Conservation (phyloP, 176 grass and related monocot species). For the Triticum urartu region DNA sequence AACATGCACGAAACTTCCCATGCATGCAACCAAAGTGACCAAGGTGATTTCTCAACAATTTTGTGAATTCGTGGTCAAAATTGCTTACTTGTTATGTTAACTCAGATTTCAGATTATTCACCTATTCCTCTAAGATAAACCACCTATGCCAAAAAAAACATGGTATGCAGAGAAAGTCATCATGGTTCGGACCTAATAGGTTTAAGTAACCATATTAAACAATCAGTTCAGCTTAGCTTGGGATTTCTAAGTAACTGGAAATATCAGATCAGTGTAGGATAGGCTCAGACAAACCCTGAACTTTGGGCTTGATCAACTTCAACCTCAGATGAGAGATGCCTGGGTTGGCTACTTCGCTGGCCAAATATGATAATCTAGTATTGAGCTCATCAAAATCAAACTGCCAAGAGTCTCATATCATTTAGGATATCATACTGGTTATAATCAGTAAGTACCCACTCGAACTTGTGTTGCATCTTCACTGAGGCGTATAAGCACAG, state of each 20-base stretch:
- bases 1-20: not conserved
- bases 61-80: no score
- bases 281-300: not conserved
- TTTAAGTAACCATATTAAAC: not conserved
- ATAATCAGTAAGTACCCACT: not conserved
- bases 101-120: not conserved
- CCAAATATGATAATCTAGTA: no score
- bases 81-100: no score
- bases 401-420: not conserved
- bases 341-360: not conserved
- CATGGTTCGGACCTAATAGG: not conserved
- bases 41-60: no score
- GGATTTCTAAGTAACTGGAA: not conserved
- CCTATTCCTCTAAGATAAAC: not conserved
- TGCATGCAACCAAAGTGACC: not conserved
- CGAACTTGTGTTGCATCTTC: not conserved
- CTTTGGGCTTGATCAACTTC: slow-evolving; percentile 3
- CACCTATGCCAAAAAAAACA: not conserved
- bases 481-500: not conserved
- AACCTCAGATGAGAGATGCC: not conserved
- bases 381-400: not conserved
- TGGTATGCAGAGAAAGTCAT: not conserved
- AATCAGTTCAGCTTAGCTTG: not conserved
- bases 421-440: not conserved
- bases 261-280: not conserved